Evolutionary conservation across 2,329 filamentous ascomycete genomes (phyloP).

Genomic region (Paraconiothyrium sp.): DNA sequence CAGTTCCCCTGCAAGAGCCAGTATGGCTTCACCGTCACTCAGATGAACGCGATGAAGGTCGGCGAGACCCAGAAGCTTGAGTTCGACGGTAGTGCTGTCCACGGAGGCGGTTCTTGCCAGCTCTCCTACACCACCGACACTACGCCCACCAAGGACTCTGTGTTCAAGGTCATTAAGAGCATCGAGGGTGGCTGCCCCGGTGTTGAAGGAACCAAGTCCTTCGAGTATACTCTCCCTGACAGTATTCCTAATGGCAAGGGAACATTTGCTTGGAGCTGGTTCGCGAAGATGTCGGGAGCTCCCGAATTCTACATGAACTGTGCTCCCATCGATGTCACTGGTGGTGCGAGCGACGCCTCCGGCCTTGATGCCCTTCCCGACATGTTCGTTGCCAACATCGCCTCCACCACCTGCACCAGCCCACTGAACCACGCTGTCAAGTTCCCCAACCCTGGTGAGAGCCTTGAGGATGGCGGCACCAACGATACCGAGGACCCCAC

Average conservation of each 20-base stretch:
- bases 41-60: conserved; percentile 63
- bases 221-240: conserved; percentile 75
- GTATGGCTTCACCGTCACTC: conserved; percentile 40
- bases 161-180: conserved; percentile 89
- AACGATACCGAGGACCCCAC: conserved; percentile 30
- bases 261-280: conserved; percentile 91
- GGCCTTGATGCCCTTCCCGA: conserved; percentile 72
- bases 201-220: conserved; percentile 63
- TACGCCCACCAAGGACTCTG: conserved; percentile 61
- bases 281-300: conserved; percentile 80
- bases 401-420: conserved; percentile 63
- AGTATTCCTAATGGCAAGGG: conserved; percentile 79
- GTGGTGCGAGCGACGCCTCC: conserved; percentile 59
- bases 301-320: conserved; percentile 99
- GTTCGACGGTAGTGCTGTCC: conserved; percentile 78
- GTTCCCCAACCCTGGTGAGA: conserved; percentile 73
- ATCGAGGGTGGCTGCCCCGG: conserved; percentile 88
- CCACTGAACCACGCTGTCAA: conserved; percentile 63
- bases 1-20: conserved; percentile 77
- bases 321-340: conserved; percentile 74
- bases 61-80: conserved; percentile 69
- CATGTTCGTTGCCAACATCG: conserved; percentile 78
- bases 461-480: conserved; percentile 56
- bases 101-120: conserved; percentile 93
- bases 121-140: conserved; percentile 76